Evolutionary conservation across 306 rosid species (phyloP).

Genomic region (Luffa acutangula): DNA sequence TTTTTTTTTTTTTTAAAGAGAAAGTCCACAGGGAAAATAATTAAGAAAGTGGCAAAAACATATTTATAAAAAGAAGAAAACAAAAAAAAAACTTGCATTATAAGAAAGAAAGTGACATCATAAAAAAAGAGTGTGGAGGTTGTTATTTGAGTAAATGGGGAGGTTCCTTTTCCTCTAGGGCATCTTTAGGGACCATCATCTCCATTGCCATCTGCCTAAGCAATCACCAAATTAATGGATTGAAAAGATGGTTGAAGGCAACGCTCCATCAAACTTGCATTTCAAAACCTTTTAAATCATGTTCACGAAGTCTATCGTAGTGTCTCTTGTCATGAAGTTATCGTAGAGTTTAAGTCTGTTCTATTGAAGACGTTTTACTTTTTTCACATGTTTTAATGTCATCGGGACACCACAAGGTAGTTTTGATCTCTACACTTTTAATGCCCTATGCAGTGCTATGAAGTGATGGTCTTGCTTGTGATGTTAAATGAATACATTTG

Average conservation of each 20-base stretch:
- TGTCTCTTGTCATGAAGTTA: too few relatives aligned
- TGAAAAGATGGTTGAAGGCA: not conserved
- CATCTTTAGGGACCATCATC: not conserved
- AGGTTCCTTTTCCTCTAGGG: not conserved
- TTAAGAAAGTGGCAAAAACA: not conserved
- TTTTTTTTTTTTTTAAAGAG: not conserved
- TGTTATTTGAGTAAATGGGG: constrained; percentile 2
- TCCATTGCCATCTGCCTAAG: constrained; percentile 1
- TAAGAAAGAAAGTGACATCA: constrained; percentile 3
- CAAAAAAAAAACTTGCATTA: not conserved
- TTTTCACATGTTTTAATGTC: not conserved
- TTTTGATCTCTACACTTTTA: not conserved
- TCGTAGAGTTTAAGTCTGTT: too few relatives aligned
- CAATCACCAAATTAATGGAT: constrained; percentile 4
- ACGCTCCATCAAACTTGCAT: not conserved
- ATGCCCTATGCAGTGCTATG: not conserved
- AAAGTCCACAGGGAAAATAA: too few relatives aligned
- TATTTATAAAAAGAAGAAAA: not conserved
- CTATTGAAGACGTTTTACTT: not conserved
- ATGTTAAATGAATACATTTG: not conserved
- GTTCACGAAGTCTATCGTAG: too few relatives aligned
- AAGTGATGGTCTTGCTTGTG: not conserved
- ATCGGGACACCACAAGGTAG: not conserved
- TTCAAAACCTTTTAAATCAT: not conserved
- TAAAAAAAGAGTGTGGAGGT: not conserved